Evolutionary conservation across 371 early-diverging fungal species (phyloP).

Genomic region (Mortierella sp.): DNA sequence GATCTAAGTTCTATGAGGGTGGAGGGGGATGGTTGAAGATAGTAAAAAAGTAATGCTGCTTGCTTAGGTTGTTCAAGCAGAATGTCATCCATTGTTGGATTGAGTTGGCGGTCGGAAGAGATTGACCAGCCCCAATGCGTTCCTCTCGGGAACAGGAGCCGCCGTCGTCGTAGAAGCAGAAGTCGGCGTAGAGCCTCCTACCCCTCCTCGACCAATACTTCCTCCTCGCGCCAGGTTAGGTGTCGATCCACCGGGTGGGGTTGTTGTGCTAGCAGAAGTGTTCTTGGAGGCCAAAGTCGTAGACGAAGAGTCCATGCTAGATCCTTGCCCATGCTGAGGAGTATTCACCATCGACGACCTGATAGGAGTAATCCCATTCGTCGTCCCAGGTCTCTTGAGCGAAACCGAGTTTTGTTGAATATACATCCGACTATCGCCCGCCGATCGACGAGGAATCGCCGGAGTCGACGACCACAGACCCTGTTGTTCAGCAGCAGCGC

Average conservation of each 20-base stretch:
- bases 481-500: conserved; percentile 2
- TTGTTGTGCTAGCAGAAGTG: not conserved
- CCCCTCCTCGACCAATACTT: not conserved
- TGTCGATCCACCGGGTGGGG: not conserved
- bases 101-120: not conserved
- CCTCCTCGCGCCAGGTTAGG: not conserved
- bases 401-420: not conserved
- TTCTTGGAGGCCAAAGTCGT: not conserved
- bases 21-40: no score
- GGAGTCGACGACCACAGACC: not conserved
- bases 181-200: not conserved
- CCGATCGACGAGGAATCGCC: not conserved
- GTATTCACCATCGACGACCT: not conserved
- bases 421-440: not conserved
- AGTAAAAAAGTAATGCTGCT: not conserved
- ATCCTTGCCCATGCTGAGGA: not conserved
- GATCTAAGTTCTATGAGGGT: no score
- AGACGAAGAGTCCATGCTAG: not conserved
- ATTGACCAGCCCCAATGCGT: not conserved
- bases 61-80: not conserved
- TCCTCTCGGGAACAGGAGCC: conserved; percentile 1
- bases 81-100: not conserved
- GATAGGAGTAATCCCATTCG: not conserved
- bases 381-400: not conserved
- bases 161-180: no score